Evolutionary conservation across 106 monocot genomes (phyloP).

Genomic region (Acanthochlamys bracteata): DNA sequence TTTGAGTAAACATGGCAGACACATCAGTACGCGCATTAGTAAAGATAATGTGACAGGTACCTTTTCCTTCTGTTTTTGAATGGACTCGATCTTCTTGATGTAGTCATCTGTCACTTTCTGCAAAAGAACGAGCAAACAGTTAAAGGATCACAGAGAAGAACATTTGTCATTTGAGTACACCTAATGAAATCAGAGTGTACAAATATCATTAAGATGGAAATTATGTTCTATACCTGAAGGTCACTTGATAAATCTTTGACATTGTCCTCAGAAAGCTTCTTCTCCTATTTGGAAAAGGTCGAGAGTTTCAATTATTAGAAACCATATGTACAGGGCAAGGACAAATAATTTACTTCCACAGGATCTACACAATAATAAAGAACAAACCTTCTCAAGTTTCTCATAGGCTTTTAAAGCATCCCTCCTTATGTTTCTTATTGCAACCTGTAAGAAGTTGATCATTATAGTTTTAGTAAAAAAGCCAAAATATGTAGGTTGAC

Average conservation of each 20-base stretch:
- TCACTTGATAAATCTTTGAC: slow-evolving; percentile 90
- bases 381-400: slow-evolving; percentile 87
- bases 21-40: no score
- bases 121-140: slow-evolving; percentile 16
- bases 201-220: no score
- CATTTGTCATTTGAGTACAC: no score
- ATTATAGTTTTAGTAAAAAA: slow-evolving; percentile 2
- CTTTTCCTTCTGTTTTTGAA: slow-evolving; percentile 89
- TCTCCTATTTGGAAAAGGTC: slow-evolving; percentile 86
- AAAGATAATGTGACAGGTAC: no score
- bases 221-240: slow-evolving; percentile 51
- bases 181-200: no score
- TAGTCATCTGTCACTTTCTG: slow-evolving; percentile 89
- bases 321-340: no score
- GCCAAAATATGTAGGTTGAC: no score
- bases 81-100: slow-evolving; percentile 84
- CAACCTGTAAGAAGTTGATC: slow-evolving; percentile 42
- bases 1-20: no score
- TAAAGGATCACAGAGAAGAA: no score
- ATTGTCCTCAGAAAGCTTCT: slow-evolving; percentile 98
- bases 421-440: slow-evolving; percentile 91
- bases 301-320: no score
- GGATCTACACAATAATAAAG: slow-evolving; percentile 2
- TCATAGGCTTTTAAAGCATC: slow-evolving; percentile 89
- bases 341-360: no score